A percentile compares a stretch with the other conserved stretches of the same genome.
Conservation (phyloP, 768 basidiomycete genomes). For the Boletellus ananas region DNA sequence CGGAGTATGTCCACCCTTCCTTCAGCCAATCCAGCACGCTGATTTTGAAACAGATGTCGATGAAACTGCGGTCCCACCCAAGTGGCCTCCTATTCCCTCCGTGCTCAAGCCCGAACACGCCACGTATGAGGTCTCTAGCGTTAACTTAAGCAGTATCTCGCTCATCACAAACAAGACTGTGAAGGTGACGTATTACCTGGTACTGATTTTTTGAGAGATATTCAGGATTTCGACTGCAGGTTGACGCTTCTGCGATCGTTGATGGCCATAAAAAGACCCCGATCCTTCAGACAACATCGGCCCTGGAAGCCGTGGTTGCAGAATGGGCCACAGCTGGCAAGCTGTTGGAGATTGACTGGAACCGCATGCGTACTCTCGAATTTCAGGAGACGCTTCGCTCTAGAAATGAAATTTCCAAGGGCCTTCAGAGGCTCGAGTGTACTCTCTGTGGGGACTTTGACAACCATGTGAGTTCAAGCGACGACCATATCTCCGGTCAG, state of each 20-base stretch:
- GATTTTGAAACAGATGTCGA: constrained; percentile 48
- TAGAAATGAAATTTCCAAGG: constrained; percentile 48
- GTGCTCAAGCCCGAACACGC: constrained; percentile 46
- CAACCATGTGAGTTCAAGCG: constrained; percentile 58
- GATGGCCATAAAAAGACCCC: constrained; percentile 59
- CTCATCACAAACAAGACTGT: constrained; percentile 66
- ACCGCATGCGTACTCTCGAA: constrained; percentile 75
- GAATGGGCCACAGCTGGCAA: constrained; percentile 51
- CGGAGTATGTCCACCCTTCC: constrained; percentile 39
- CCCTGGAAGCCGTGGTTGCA: constrained; percentile 46
- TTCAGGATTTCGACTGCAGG: constrained; percentile 38
- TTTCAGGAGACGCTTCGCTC: constrained; percentile 80
- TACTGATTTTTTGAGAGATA: background rate
- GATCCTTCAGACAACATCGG: constrained; percentile 54
- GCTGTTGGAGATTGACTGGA: constrained; percentile 83
- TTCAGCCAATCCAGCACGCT: background rate
- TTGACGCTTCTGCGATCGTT: constrained; percentile 67
- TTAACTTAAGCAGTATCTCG: constrained; percentile 71
- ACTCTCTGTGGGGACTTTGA: constrained; percentile 63
- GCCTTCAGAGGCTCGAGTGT: constrained; percentile 47
- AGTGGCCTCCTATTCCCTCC: constrained; percentile 65
- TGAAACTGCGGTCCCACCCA: constrained; percentile 57
- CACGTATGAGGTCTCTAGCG: constrained; percentile 61
- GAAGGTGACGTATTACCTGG: constrained; percentile 69
- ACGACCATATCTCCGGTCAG: constrained; percentile 1